Conservation (phyloP, 2,329 filamentous ascomycete genomes). For the Lasiodiplodia gonubiensis region DNA sequence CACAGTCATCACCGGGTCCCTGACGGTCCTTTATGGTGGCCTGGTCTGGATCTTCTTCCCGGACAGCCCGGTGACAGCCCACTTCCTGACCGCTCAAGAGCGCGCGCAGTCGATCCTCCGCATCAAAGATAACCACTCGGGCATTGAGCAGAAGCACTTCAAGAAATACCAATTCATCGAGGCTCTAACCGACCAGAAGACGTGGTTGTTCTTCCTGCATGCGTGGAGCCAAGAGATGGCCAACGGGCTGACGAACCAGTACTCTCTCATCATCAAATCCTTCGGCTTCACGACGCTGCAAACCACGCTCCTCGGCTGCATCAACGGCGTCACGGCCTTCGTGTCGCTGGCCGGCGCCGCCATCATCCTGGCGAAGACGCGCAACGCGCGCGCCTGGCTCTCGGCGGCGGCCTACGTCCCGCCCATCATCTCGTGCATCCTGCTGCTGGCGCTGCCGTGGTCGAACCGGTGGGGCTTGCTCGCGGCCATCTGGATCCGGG, state of each 20-base stretch:
- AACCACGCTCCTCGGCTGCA: constrained; percentile 41
- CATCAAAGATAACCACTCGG: constrained; percentile 46
- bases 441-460: constrained; percentile 47
- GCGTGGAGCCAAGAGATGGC: constrained; percentile 48
- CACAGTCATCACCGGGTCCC: constrained; percentile 42
- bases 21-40: constrained; percentile 46
- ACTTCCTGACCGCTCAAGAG: background rate
- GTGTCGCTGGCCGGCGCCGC: constrained; percentile 40
- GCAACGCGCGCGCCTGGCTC: constrained; percentile 38
- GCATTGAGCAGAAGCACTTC: constrained; percentile 36
- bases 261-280: constrained; percentile 50
- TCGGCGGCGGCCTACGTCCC: constrained; percentile 44
- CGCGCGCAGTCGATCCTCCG: constrained; percentile 38
- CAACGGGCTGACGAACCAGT: constrained; percentile 48
- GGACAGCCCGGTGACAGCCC: constrained; percentile 42
- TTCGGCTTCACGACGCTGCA: constrained; percentile 51
- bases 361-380: constrained; percentile 38
- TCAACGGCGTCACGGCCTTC: constrained; percentile 34
- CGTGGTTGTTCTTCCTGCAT: constrained; percentile 46
- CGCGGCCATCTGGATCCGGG: constrained; percentile 48
- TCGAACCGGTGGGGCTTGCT: constrained; percentile 47
- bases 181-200: constrained; percentile 42
- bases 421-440: constrained; percentile 45
- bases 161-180: constrained; percentile 43
- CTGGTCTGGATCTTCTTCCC: constrained; percentile 47